phyloP scores from a whole-genome alignment of 2,329 filamentous ascomycete species.

The Fusarium bulbicola region DNA sequence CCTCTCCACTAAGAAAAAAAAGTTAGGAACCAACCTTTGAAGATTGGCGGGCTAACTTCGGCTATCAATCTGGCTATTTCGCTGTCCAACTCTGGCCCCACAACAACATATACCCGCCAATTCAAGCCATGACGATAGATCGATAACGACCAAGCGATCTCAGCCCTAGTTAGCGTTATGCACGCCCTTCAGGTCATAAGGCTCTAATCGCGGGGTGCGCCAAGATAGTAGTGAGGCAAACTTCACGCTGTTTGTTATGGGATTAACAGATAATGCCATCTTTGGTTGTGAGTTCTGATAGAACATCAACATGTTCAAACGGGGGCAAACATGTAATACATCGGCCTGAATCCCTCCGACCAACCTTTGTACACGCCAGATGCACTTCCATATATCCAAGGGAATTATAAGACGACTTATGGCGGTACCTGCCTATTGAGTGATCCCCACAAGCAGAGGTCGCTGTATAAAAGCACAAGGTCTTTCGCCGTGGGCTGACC shows the following conservation, averaged over 20 bases:
- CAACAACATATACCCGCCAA: background rate
- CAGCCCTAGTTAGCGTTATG: slow-evolving; percentile 3
- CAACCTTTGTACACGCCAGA: background rate
- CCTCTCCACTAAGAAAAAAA: slow-evolving; percentile 20
- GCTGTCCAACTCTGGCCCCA: background rate
- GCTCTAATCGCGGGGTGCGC: background rate
- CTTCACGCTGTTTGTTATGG: background rate
- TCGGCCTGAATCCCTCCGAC: background rate
- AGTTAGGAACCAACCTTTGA: slow-evolving; percentile 13
- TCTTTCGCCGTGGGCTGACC: background rate
- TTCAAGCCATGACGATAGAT: background rate
- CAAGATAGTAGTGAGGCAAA: background rate
- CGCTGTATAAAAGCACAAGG: slow-evolving; percentile 1
- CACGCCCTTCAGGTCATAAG: slow-evolving; percentile 21
- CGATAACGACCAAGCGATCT: background rate
- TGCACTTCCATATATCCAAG: background rate
- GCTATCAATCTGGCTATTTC: slow-evolving; percentile 17
- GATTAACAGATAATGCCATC: background rate
- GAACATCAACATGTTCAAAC: background rate
- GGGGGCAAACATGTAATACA: background rate
- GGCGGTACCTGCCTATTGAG: background rate
- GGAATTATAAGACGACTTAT: background rate
- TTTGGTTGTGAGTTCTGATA: background rate
- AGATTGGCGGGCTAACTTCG: slow-evolving; percentile 39
- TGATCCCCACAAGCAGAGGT: background rate